Evolutionary conservation across 148 eudicot genomes (phyloP).

Genomic region (Rhododendron williamsianum): DNA sequence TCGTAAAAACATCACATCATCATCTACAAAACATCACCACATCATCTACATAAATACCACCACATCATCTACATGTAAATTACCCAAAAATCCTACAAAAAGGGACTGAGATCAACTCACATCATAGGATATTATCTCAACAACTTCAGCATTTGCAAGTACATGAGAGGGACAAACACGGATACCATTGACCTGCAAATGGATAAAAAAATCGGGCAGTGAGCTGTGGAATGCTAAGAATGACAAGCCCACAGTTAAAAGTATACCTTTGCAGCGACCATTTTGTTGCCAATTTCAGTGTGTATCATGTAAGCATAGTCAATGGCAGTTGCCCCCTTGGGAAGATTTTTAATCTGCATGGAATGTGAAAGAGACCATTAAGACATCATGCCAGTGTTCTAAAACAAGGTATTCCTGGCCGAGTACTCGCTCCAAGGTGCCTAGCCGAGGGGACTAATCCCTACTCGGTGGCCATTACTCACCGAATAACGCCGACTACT

Average conservation of each 20-base stretch:
- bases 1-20: background rate
- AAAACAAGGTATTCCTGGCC: no score
- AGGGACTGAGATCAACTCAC: conserved; percentile 37
- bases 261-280: conserved; percentile 97
- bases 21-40: background rate
- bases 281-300: conserved; percentile 92
- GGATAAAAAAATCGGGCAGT: conserved; percentile 11
- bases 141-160: conserved; percentile 99
- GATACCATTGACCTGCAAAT: conserved; percentile 93
- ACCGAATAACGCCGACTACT: no score
- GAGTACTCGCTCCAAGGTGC: no score
- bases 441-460: no score
- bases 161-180: conserved; percentile 70
- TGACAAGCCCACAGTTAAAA: conserved; percentile 2
- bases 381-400: background rate
- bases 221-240: conserved; percentile 9
- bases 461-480: no score
- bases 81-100: background rate
- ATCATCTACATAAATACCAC: background rate
- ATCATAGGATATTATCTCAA: conserved; percentile 83
- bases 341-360: conserved; percentile 84
- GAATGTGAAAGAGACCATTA: conserved; percentile 3
- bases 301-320: conserved; percentile 99
- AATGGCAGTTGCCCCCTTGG: conserved; percentile 88
- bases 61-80: background rate